Base-by-base conservation (phyloP, 2,329 filamentous ascomycete genomes). In the Xylariales sp. region DNA sequence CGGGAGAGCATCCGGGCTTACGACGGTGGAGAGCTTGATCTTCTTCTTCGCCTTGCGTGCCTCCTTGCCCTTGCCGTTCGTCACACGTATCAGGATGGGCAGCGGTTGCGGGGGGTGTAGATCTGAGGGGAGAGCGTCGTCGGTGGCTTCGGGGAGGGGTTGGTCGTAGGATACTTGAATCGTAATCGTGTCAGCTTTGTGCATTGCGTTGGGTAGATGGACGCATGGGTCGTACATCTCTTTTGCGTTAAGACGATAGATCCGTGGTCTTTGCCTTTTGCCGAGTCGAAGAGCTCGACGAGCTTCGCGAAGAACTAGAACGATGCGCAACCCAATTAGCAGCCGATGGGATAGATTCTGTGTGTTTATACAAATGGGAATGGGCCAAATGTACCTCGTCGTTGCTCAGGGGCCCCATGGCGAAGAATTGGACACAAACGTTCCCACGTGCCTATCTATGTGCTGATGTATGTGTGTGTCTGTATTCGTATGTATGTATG, bases 1-100 rank as follows among this genome's bases (percentile, higher is more conserved):
- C 62, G 97, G 94, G 10, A 98, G 79, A 5, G 91, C 88, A 65
- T 90, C 88, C 0, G 91, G 88, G 63, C 91, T 86, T 0, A 98
- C 94, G 0, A 97, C 80, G 0, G 96, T 98, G 2, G 93, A 93
- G 32, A 97, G 78, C 80, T 94, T 97, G 72, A 92, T 81, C 72
- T 91, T 90, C 64, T 85, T 41, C 5, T 64, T 61, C 6, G 54
- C 79, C 48, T 83, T 79, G 63, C 85, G 84, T 70, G 86, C 84
- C 69, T 81, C 83, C 74, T 86, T 89, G 58, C 83, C 86, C 76
- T 91, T 92, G 75, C 93, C 93, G 79, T 98, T 93, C 41, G 92
- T 91, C 14, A 93, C 95, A 68, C 94, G 90, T 72, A 99, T 88
- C 52, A 98, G 83, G 67, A 98, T 83, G 7, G 94, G 91, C 14